Base-by-base conservation (phyloP, 768 basidiomycete genomes). In the Tricholomella constricta region DNA sequence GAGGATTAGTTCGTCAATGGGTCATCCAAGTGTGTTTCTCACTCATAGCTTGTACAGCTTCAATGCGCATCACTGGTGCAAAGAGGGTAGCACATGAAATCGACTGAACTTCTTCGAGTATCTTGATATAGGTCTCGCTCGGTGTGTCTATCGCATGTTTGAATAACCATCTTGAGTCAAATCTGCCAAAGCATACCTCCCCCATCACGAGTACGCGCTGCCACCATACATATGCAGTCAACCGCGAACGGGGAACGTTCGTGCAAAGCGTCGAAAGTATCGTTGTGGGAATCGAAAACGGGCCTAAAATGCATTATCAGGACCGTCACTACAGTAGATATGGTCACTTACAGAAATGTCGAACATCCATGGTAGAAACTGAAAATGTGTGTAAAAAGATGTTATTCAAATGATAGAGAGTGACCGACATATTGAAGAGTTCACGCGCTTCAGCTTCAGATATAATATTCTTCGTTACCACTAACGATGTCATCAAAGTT, bases 1-100 rank as follows among this genome's bases (percentile, higher is more conserved):
- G 52, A 46, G 38, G 38, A 48, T 46, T 52, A 53, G 38, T 45
- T 37, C n/a, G 41, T n/a, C 19, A 26, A 54, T 19, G 23, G 20
- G 34, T n/a, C 52, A 35, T 6, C 5, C 32, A 14, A 47, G 43
- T 37, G 11, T 27, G 20, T 36, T 10, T 74, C 91, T 67, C 56
- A 94, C 92, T 90, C 90, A 94, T 96, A 8, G 93, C 89, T 67
- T 95, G 94, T 19, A 97, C 86, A 4, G 91, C 92, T 71, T 98
- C 94, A 56, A 84, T 80, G 29, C 92, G 79, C 56, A 84, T 75
- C 19, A 95, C 92, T 10, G 92, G 91, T 2, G 89, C 82, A 67
- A 97, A 98, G 15, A 98, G 77, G 2, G 91, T 92, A 6, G 88
- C 87, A 45, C 88, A 85, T 6, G 91, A 91, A 56, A 93, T 94